Base-by-base conservation (phyloP, 768 basidiomycete genomes). In the Kwoniella mangroviensis region DNA sequence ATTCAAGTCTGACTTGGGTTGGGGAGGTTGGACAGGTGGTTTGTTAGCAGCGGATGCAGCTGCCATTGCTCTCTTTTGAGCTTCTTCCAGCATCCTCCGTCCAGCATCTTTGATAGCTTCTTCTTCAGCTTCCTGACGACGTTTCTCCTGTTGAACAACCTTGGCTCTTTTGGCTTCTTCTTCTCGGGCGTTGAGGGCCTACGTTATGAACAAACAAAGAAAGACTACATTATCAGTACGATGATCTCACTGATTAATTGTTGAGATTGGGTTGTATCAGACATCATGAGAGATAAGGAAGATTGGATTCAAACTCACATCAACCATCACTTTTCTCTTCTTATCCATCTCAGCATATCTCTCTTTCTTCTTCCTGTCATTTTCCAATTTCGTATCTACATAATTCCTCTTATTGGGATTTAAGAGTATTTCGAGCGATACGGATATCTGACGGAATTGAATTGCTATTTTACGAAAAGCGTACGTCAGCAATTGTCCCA, bases 151-250 rank as follows among this genome's bases (percentile, higher is more conserved):
- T 34, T 68, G 69, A 28, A 75, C 77, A 3, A 76, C 62, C 55
- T 79, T 80, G 2, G 79, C 79, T 56, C 70, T 66, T 64, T 81
- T 83, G 3, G 79, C 82, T 40, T 79, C 82, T 68, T 83, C 80
- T 69, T 83, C 82, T 15, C 82, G 68, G 6, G 73, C 74, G 17
- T 69, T 67, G 3, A 81, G 64, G 2, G 75, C 79, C 81, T 82
- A 63, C 17, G 43, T 12, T 17, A 45, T 11, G 43, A 45, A 45
- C 43, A 43, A 43, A 43, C 6, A 45, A 45, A 45, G 17, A 45
- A 7, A 45, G 43, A 12, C 43, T 1, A 17, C 43, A 17, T 45
- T 45, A 45, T 11, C 43, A 11, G 17, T 45, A 17, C 43, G 12
- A 45, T 45, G 43, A 45, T 45, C 12, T 11, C 12, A 45, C 17